Evolutionary conservation across 139 green algal genomes (phyloP).

Genomic region (Tetradesmus obliquus): DNA sequence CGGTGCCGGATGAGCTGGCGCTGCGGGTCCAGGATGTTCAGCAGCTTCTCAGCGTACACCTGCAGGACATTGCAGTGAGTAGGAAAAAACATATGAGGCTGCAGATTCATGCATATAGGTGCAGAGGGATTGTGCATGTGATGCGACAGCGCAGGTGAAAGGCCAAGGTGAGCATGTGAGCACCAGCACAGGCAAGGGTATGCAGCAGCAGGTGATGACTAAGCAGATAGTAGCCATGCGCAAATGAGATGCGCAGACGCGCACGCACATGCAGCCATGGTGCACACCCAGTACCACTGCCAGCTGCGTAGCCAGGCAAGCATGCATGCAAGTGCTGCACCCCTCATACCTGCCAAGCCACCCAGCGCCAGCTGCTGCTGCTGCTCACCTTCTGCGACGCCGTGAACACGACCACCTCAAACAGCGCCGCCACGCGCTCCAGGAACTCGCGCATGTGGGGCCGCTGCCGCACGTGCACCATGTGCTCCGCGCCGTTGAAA

Average conservation of each 20-base stretch:
- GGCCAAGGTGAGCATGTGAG: neutral
- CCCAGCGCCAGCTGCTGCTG: too few relatives aligned
- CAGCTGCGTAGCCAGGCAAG: neutral
- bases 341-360: too few relatives aligned
- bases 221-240: neutral
- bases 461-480: constrained; percentile 47
- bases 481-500: constrained; percentile 50
- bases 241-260: neutral
- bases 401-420: constrained; percentile 96
- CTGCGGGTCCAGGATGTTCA: constrained; percentile 60
- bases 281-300: neutral
- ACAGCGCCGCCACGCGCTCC: constrained; percentile 40
- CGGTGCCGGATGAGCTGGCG: constrained; percentile 84
- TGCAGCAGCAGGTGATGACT: neutral
- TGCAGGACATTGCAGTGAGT: neutral
- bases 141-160: neutral
- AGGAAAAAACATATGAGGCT: neutral
- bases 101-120: too few relatives aligned
- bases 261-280: neutral
- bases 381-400: constrained; percentile 73
- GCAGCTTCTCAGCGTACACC: constrained; percentile 62
- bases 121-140: too few relatives aligned
- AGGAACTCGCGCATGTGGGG: constrained; percentile 47
- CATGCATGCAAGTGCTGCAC: neutral
- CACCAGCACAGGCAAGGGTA: too few relatives aligned